Conservation (phyloP, 768 basidiomycete genomes). For the Russula vinacea region DNA sequence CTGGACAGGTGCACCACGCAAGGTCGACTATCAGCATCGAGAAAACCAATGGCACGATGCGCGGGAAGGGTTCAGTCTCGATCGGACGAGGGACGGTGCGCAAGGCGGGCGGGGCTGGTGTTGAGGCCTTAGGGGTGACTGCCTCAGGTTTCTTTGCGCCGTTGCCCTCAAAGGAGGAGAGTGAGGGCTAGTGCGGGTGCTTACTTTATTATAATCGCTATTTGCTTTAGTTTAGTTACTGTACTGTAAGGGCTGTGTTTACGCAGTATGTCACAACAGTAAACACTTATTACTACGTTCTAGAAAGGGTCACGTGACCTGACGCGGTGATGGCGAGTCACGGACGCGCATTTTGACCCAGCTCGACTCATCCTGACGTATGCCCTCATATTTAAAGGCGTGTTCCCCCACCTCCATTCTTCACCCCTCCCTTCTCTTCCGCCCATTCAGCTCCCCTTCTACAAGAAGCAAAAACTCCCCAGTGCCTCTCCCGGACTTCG, state of each 20-base stretch:
- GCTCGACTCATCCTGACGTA: slow-evolving; percentile 16
- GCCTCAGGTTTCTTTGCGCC: slow-evolving; percentile 72
- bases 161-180: slow-evolving; percentile 2
- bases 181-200: slow-evolving; percentile 2
- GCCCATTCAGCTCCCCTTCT: background rate
- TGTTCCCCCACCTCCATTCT: background rate
- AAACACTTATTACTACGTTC: slow-evolving; percentile 4
- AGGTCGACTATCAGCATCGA: slow-evolving; percentile 69
- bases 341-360: background rate
- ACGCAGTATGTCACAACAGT: background rate
- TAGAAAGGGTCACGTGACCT: slow-evolving; percentile 14
- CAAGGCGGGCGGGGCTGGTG: slow-evolving; percentile 68
- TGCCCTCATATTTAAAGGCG: background rate
- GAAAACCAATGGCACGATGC: slow-evolving; percentile 37
- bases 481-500: background rate
- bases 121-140: slow-evolving; percentile 72
- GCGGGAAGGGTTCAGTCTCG: slow-evolving; percentile 55
- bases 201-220: background rate
- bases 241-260: background rate
- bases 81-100: slow-evolving; percentile 58
- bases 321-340: slow-evolving; percentile 17
- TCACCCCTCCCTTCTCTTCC: background rate
- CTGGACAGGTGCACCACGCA: slow-evolving; percentile 43
- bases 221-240: background rate
- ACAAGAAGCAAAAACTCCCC: background rate